Evolutionary conservation across 1,284 basidiomycete species (phyloP), one percentile per base, ranked within the genome.

Genomic region (Pascua sp.): DNA sequence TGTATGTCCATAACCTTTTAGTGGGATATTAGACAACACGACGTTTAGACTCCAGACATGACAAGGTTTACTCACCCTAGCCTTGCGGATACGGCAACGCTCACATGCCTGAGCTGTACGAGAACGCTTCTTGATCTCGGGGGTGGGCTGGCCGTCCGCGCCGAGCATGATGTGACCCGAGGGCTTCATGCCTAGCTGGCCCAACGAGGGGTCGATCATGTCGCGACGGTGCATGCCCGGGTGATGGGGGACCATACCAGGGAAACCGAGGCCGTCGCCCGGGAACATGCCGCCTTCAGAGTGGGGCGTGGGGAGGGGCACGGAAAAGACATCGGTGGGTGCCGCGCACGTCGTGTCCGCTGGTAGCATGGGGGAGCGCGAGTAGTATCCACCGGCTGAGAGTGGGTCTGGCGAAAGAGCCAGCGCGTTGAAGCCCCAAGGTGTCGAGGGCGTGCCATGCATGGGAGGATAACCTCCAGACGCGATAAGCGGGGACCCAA

Each of bases 81-180:
- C 66, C 42, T 67, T 67, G 42, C 66, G 57, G 41, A 60, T 55
- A 8, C 66, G 60, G 50, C 66, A 67, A 13, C 60, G 60, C 53
- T 67, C 66, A 42, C 66, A 67, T 1, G 66, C 66, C 59, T 67
- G 66, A 1, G 64, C 64, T 4, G 62, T 61, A 38, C 66, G 58
- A 1, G 61, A 61, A 5, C 66, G 53, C 62, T 67, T 67, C 57
- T 67, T 64, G 46, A 63, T 55, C 42, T 63, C 62, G 8, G 55
- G 53, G 15, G 58, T 44, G 3, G 62, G 57, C 48, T 62, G 54
- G 10, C 60, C 60, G 49, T 56, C 60, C 16, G 60, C 56, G 18
- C 57, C 56, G 32, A 62, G 47, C 42, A 59, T 56, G 11, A 59
- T 43, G 41, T 60, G 58, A 24, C 53, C 51, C 12, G 49, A 49